phyloP scores from a whole-genome alignment of 2,329 filamentous ascomycete species.

The Plectosphaerella cucumerina region DNA sequence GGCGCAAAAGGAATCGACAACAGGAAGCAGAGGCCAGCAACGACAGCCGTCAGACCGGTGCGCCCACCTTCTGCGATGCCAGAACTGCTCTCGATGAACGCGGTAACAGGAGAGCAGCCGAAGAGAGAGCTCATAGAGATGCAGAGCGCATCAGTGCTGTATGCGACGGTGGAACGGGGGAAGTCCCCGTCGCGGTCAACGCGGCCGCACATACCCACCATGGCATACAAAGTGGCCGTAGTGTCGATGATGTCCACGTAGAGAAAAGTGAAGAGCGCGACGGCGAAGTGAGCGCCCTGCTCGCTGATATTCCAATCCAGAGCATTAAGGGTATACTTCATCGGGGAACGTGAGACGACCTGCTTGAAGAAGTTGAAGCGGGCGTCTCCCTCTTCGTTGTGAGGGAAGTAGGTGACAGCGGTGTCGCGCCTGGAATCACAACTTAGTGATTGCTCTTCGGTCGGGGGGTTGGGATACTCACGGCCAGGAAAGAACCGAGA shows the following conservation, averaged over 20 bases:
- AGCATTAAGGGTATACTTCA: conserved; percentile 55
- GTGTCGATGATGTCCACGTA: conserved; percentile 79
- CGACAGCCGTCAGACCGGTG: conserved; percentile 68
- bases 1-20: conserved; percentile 71
- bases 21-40: conserved; percentile 66
- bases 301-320: conserved; percentile 61
- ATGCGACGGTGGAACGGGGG: conserved; percentile 77
- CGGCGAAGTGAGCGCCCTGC: conserved; percentile 57
- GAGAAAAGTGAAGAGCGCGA: conserved; percentile 72
- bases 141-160: conserved; percentile 65
- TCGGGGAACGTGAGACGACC: conserved; percentile 68
- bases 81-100: conserved; percentile 71
- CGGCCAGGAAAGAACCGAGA: conserved; percentile 73
- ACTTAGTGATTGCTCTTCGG: background rate
- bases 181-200: conserved; percentile 73
- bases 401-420: conserved; percentile 67
- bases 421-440: conserved; percentile 51
- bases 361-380: conserved; percentile 71
- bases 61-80: conserved; percentile 72
- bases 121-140: conserved; percentile 69
- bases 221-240: conserved; percentile 75
- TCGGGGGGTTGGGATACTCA: conserved; percentile 29
- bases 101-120: conserved; percentile 67
- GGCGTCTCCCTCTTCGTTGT: conserved; percentile 58
- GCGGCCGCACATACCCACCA: conserved; percentile 69